Evolutionary conservation across 1,284 basidiomycete species (phyloP).

Genomic region (Trichosporon ovoides): DNA sequence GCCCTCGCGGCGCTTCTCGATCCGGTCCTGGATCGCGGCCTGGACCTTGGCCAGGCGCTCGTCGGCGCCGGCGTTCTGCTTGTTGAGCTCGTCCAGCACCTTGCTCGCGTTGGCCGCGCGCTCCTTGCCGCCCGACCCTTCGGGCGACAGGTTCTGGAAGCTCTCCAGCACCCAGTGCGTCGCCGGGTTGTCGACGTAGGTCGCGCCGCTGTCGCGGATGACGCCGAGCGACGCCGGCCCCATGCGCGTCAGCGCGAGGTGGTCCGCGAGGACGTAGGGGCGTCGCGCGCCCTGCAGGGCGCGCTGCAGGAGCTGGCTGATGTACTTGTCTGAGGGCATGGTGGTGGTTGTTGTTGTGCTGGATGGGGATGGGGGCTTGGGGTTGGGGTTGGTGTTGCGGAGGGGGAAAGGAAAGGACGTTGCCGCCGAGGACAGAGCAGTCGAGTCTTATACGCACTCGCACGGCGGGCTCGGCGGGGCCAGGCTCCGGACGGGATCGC

Average conservation of each 20-base stretch:
- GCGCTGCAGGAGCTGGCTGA: conserved; percentile 10
- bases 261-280: conserved; percentile 15
- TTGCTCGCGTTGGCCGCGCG: conserved; percentile 7
- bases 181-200: conserved; percentile 17
- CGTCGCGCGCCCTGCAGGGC: background rate
- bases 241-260: conserved; percentile 14
- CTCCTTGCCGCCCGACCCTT: background rate
- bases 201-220: conserved; percentile 7
- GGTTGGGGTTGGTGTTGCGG: too few relatives aligned
- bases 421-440: too few relatives aligned
- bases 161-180: conserved; percentile 17
- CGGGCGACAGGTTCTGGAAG: conserved; percentile 1
- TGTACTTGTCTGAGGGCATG: conserved; percentile 11
- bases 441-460: background rate
- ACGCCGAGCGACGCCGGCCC: conserved; percentile 6
- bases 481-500: background rate
- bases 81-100: conserved; percentile 11
- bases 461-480: too few relatives aligned
- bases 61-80: conserved; percentile 6
- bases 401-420: background rate
- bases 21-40: conserved; percentile 10
- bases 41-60: conserved; percentile 7
- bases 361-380: too few relatives aligned
- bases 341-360: too few relatives aligned
- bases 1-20: conserved; percentile 10